A percentile compares a stretch with the other conserved stretches of the same genome.
Evolutionary conservation across 1,139 yeast species (phyloP).

Genomic region (Debaryomyces robertsiae): DNA sequence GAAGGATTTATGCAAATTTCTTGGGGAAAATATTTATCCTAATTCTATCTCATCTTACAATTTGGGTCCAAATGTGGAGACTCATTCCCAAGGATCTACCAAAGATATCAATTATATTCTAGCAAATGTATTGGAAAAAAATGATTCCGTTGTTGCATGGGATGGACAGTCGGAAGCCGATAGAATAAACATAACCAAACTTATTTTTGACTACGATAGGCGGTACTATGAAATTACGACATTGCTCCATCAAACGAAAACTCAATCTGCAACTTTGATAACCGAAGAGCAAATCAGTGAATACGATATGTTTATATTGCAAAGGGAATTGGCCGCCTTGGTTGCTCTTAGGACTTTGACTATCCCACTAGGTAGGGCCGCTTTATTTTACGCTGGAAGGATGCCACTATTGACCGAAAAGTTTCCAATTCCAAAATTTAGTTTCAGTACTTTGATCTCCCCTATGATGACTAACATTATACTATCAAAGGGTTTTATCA

Average conservation of each 20-base stretch:
- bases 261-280: constrained; percentile 52
- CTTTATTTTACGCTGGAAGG: constrained; percentile 67
- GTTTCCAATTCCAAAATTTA: constrained; percentile 76
- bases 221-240: constrained; percentile 78
- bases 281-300: constrained; percentile 49
- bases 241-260: constrained; percentile 67
- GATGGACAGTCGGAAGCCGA: constrained; percentile 71
- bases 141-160: constrained; percentile 58
- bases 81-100: constrained; percentile 18
- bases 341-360: constrained; percentile 76
- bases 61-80: constrained; percentile 11
- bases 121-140: constrained; percentile 45
- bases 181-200: constrained; percentile 61
- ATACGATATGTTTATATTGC: constrained; percentile 57
- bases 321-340: constrained; percentile 63
- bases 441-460: constrained; percentile 64
- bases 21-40: constrained; percentile 20
- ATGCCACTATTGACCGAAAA: constrained; percentile 83
- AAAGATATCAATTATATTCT: constrained; percentile 55
- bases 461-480: constrained; percentile 71
- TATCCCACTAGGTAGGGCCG: constrained; percentile 78
- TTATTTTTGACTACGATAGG: constrained; percentile 77
- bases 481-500: constrained; percentile 56
- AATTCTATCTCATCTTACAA: constrained; percentile 22
- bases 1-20: constrained; percentile 55